Conservation (phyloP, 495 filamentous ascomycete genomes). For the Aspergillus taichungensis region DNA sequence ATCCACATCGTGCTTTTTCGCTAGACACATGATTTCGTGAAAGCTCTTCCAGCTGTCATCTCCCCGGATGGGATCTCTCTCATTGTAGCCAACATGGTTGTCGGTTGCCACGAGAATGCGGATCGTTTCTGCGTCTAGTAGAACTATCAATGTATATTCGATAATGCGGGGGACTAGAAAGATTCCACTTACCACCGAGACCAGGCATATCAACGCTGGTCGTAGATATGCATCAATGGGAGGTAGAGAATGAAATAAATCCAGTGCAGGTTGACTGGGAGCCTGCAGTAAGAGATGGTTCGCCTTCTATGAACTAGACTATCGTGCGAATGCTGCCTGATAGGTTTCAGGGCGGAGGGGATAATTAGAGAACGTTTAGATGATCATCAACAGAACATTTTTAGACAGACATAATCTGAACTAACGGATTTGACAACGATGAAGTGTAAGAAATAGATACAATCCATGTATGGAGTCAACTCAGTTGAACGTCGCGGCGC, state of each 20-base stretch:
- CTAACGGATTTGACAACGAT: no score
- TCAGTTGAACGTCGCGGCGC: no score
- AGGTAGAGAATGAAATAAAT: neutral
- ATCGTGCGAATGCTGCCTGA: no score
- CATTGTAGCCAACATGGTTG: slow-evolving; percentile 94
- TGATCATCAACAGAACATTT: no score
- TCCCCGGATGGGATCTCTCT: slow-evolving; percentile 84
- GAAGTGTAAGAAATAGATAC: no score
- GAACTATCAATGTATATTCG: neutral
- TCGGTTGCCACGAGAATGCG: slow-evolving; percentile 91
- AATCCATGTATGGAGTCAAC: no score
- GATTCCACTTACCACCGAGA: slow-evolving; percentile 13
- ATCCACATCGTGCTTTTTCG: slow-evolving; percentile 80
- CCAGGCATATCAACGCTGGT: slow-evolving; percentile 15
- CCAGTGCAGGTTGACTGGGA: neutral
- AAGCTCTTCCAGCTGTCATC: slow-evolving; percentile 97
- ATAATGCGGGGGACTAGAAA: neutral
- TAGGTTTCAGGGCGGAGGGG: no score
- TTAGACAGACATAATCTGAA: no score
- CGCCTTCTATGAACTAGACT: no score
- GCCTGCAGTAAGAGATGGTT: no score
- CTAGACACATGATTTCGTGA: slow-evolving; percentile 89
- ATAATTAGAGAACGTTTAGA: no score
- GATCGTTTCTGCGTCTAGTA: slow-evolving; percentile 74
- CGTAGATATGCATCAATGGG: neutral